Conservation (phyloP, 768 basidiomycete species). For the Tremella yokohamensis region DNA sequence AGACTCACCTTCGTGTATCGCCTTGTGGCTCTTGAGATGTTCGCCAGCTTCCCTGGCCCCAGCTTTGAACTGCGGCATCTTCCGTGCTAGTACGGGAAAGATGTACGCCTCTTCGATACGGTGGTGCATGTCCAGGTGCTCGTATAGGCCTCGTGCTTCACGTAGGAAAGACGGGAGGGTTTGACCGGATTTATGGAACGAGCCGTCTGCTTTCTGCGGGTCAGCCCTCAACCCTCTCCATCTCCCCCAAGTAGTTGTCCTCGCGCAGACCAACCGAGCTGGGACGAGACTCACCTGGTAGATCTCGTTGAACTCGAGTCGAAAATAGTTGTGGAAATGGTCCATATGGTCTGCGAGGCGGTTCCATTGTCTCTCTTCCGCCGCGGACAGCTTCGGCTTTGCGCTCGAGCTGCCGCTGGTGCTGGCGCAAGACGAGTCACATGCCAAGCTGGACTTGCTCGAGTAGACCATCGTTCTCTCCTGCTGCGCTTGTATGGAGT, state of each 20-base stretch:
- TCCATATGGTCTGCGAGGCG: conserved; percentile 37
- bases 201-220: conserved; percentile 33
- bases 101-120: conserved; percentile 50
- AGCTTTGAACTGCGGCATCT: conserved; percentile 51
- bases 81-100: conserved; percentile 49
- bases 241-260: too few species aligned
- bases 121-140: conserved; percentile 48
- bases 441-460: too few species aligned
- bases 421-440: too few species aligned
- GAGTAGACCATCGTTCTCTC: too few species aligned
- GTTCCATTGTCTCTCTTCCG: too few species aligned
- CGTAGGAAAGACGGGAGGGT: conserved; percentile 36
- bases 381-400: too few species aligned
- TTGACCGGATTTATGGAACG: conserved; percentile 43
- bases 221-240: not conserved
- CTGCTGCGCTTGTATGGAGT: too few species aligned
- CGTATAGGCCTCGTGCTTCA: conserved; percentile 35
- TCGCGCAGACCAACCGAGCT: too few species aligned
- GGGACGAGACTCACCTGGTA: conserved; percentile 38
- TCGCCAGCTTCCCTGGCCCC: conserved; percentile 48
- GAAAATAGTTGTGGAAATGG: conserved; percentile 42
- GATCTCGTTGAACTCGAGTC: conserved; percentile 40
- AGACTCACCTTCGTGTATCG: conserved; percentile 48
- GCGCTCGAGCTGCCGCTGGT: too few species aligned
- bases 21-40: conserved; percentile 49